Base-by-base conservation (phyloP, 108 stramenopile species). In the Cyclotella choctawhatcheeana region DNA sequence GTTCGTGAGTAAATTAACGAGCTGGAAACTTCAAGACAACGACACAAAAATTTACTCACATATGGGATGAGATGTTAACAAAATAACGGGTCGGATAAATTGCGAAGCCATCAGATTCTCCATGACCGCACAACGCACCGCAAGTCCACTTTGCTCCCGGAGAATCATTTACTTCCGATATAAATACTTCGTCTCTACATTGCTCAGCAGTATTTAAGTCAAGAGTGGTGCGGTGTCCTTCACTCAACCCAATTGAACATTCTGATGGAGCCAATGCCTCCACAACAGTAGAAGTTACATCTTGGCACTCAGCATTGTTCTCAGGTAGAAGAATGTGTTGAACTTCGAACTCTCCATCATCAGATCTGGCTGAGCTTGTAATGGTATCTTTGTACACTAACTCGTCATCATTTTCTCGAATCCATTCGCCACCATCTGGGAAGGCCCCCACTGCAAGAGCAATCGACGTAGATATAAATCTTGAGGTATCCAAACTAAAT, bases 1-100 rank as follows among this genome's bases (percentile, higher is more conserved):
- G 6, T 17, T 18, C 1, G 2, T 18, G 13, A 7, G 25, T 24
- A 12, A 21, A 60, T 60, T 0, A 37, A 24, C 0, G 24, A 40
- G 10, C 20, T 60, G 4, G 0, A 40, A 43, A 1, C 25, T 43
- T 24, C 22, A 7, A 2, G 37, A 17, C 12, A 37, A 7, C 1
- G 37, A 10, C 8, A 40, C 5, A 40, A 43, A 2, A 3, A 21
- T 13, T 18, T 60, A 43, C 59, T 60, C 25, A 60, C 59, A 72
- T 58, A 30, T 72, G 71, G 21, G 55, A 27, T 24, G 71, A 59
- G 30, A 64, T 54, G 31, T 72, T 72, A 1, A 72, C 61, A 45
- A 64, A 72, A 43, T 61, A 72, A n/a, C 71, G 71, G 14, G 43
- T 40, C 6, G 71, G 71, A 16, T 72, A 72, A n/a, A 67, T 32